Base-by-base conservation (phyloP, 352 stramenopile genomes). In the Thalassiosira allenii region DNA sequence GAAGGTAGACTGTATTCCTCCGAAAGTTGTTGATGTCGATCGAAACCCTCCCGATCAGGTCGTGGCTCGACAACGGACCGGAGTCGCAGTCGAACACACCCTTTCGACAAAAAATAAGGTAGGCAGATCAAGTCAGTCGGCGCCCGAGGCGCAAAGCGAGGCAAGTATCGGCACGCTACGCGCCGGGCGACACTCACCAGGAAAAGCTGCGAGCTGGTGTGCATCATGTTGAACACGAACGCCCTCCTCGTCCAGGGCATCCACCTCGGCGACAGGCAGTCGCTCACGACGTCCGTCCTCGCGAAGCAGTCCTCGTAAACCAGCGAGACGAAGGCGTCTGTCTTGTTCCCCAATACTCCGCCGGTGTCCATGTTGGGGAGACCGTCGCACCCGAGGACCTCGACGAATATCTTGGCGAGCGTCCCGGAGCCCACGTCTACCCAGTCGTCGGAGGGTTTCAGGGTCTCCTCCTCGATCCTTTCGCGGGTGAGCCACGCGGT, bases 341-440 rank as follows among this genome's bases (percentile, higher is more conserved):
- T 92, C 51, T 91, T 88, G 52, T 91, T 91, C 27, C 86, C 80
- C 66, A 90, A 54, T 33, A 29, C 11, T 11, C 17, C 58, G 17
- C 77, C 78, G n/a, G 49, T 78, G 66, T 94, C 89, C 66, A 90
- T 81, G 44, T 94, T 94, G 43, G 89, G 89, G 8, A 94, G 68
- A 53, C 80, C 83, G 25, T 89, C 72, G 66, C 85, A 91, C 20
- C 37, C 58, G 43, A 93, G 49, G 47, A 92, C 69, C 66, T 92
- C 84, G 2, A 92, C 23, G 41, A 81, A 89, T 5, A 92, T 41
- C 34, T 84, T 85, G 27, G 85, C 88, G 0, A 93, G 52, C n/a
- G 54, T 40, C 40, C 86, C 87, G 43, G 77, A 79, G 3, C 75
- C 80, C 44, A 79, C 66, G 49, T 93, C 86, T 44, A 85, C 75